Evolutionary conservation across 192 early-diverging fungal species (phyloP), one percentile per base, ranked within the genome.

Genomic region (Geranomyces michiganensis): DNA sequence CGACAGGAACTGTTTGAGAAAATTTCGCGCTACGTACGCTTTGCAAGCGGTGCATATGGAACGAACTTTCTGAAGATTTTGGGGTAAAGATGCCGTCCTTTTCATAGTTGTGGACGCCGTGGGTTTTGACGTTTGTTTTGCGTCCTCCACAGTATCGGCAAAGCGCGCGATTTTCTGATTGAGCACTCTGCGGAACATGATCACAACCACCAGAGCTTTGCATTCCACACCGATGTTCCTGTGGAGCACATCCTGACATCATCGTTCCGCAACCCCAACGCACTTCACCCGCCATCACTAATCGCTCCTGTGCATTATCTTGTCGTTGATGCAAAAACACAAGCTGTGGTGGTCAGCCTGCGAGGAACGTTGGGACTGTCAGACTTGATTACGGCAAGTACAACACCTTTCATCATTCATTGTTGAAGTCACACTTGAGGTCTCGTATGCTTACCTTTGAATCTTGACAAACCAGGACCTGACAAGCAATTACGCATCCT

Each of bases 331-430:
- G 75, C 75, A 10, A 43, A 70, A 21, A 78, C 79, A 0, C 33
- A 44, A 36, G 56, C 67, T n/a, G 79, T 86, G 12, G 82, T 86
- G 36, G 77, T 86, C 19, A 71, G 70, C 24, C 55, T 86, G 43
- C 55, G 85, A 21, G 85, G 85, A 27, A 86, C 85, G 1, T 62
- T 86, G 21, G 82, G 80, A 12, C 68, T 86, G 21, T 82, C 79
- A 4, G 85, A 84, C 62, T 30, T 75, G 43, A 79, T 72, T 55
- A 86, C 71, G 72, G 89, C 64, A 30, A 48, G 70, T 41, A 22
- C 41, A 17, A n/a, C n/a, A n/a, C n/a, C n/a, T n/a, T n/a, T 63
- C 13, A 27, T 58, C 9, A 32, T 14, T n/a, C n/a, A n/a, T n/a
- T n/a, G n/a, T n/a, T n/a, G n/a, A n/a, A n/a, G n/a, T n/a, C 3